Evolutionary conservation across 106 monocot genomes (phyloP), one percentile per base, ranked within the genome.

Genomic region (Allium fistulosum): DNA sequence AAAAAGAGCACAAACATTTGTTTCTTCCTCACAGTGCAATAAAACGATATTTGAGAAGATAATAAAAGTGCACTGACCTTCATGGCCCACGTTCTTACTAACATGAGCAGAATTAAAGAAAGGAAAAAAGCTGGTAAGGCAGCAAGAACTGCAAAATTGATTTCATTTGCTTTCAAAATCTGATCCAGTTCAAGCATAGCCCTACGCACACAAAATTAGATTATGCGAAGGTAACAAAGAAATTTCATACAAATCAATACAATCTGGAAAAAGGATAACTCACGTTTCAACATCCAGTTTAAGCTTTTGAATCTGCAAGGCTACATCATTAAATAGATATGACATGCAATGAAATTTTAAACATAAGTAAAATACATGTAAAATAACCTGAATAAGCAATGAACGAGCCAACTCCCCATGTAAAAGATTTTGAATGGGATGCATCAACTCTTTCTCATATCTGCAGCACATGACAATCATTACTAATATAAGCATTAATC

Each of bases 91-190:
- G 90, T 66, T 60, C 99, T 75, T 15, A 74, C 79, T 52, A 93
- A 53, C 78, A 80, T 74, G 57, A 93, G 81, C 69, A 93, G 66
- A 60, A 87, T 53, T 49, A 93, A 58, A 7, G 89, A 92, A 76
- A 99, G 69, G 62, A 87, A 87, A 74, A 89, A 99, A 26, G 99
- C 99, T 46, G 99, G 99, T 65, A 99, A 80, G 59, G 99, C 92
- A 78, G 99, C 99, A 64, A 99, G 99, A 86, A 92, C 71, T 47
- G 99, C 99, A 89, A 99, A 99, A 56, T 99, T 99, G 65, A 99
- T 99, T 75, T 93, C 89, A 85, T 99, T 99, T 80, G 99, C 99
- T 75, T 82, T 92, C 16, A 99, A 87, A 79, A 99, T 99, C 79
- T 99, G 92, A 80, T 99, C 85, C 58, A 93, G 73, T 81, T 99